Conservation (phyloP, 2,329 filamentous ascomycete species). For the Trichoderma semiorbis region DNA sequence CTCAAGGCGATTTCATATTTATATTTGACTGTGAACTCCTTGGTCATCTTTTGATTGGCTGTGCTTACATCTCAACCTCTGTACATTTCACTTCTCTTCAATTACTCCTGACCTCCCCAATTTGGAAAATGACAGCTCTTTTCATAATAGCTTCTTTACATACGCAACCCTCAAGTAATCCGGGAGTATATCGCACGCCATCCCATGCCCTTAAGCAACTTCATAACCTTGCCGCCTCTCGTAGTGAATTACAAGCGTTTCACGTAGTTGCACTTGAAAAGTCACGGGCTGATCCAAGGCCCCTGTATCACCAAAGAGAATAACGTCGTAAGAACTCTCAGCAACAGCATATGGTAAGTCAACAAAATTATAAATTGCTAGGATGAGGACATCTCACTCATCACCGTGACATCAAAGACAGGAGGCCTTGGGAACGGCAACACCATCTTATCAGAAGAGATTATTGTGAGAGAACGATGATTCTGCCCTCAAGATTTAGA, state of each 20-base stretch:
- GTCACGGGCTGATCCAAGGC: not conserved
- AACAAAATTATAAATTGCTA: not conserved
- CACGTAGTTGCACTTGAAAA: not conserved
- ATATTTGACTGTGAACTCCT: not conserved
- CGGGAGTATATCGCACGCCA: not conserved
- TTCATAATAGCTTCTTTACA: not conserved
- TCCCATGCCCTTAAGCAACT: not conserved
- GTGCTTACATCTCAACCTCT: not conserved
- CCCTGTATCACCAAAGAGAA: not conserved
- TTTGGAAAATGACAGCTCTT: not conserved
- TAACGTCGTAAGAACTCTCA: not conserved
- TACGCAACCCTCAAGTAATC: not conserved
- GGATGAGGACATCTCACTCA: not conserved
- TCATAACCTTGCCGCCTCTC: not conserved
- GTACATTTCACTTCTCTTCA: not conserved
- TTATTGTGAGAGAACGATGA: not conserved
- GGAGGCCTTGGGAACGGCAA: not conserved
- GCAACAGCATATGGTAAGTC: not conserved
- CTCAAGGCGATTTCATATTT: not conserved
- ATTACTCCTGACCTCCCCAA: not conserved
- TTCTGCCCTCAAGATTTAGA: not conserved
- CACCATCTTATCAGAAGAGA: not conserved
- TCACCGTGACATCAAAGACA: not conserved
- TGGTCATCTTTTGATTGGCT: not conserved
- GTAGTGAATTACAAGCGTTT: not conserved